Evolutionary conservation across 805 yeast genomes (phyloP).

Genomic region (Torulaspora microellipsoides): DNA sequence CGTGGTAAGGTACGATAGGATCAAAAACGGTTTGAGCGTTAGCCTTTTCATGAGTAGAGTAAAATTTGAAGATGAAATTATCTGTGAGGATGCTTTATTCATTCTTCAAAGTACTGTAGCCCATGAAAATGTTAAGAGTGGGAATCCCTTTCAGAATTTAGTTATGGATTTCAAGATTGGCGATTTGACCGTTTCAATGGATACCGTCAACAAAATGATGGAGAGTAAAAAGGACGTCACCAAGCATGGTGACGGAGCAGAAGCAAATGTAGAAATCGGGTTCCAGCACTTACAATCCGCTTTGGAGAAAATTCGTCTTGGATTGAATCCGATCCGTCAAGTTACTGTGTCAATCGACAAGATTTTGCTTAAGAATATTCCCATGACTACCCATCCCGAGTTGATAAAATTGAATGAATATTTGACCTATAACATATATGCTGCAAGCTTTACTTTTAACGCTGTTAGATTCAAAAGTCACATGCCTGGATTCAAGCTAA

Average conservation of each 20-base stretch:
- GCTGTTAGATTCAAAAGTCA: conserved; percentile 29
- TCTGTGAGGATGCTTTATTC: conserved; percentile 12
- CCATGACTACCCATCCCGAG: conserved; percentile 21
- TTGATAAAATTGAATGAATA: conserved; percentile 19
- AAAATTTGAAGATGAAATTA: not conserved
- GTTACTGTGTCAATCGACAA: conserved; percentile 25
- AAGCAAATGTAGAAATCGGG: too few relatives aligned
- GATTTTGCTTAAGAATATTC: conserved; percentile 18
- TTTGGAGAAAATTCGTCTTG: not conserved
- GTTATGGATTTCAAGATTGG: conserved; percentile 22
- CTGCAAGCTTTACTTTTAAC: conserved; percentile 27
- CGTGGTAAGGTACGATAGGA: not conserved
- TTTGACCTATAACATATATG: conserved; percentile 21
- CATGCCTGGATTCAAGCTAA: conserved; percentile 46
- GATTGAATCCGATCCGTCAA: conserved; percentile 14
- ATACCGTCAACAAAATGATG: not conserved
- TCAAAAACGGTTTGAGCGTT: not conserved
- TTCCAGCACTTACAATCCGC: too few relatives aligned
- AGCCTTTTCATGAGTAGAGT: conserved; percentile 1
- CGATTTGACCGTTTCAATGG: conserved; percentile 17
- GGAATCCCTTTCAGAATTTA: conserved; percentile 12
- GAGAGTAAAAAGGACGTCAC: not conserved
- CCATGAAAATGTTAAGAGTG: conserved; percentile 1
- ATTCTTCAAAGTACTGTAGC: conserved; percentile 4
- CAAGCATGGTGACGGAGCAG: too few relatives aligned